Evolutionary conservation across 345 rosid species (phyloP), one percentile per base, ranked within the genome.

Genomic region (Eutrema yunnanense): DNA sequence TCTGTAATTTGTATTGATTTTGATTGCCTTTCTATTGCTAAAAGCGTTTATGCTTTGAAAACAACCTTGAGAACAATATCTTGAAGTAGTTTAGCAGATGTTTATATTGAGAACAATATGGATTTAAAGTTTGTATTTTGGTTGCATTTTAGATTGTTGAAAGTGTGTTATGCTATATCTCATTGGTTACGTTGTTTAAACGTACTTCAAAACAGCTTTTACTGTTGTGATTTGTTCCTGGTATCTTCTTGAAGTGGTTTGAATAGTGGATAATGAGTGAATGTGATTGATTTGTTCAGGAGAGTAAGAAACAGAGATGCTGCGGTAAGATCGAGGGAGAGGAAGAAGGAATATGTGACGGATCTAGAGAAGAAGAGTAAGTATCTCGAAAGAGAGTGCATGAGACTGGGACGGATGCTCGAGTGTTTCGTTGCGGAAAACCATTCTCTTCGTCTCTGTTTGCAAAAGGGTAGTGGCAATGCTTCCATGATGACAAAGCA

Each of bases 291-390:
- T 56, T 73, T 62, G 55, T 48, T 37, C 83, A 94, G 98, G 95
- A 84, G 82, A 69, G 62, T 94, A 82, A 89, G 92, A 66, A 94
- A 94, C 49, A 84, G 92, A 81, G 96, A 94, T 82, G 97, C 96
- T 0, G 96, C 96, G 1, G 79, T 89, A 64, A 79, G 88, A 64
- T 91, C 97, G 0, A 86, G 97, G 81, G 98, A 94, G 81, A 89
- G 97, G 83, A 94, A 86, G 84, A 94, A 94, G 79, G 75, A 59
- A 63, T 81, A 82, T 73, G 84, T 94, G 6, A 83, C 67, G 67
- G 96, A 94, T 82, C 76, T 94, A 34, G 97, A 94, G 85, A 73
- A 79, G 69, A 94, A 91, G 82, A 91, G 89, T 72, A 86, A 78
- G 82, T 91, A 85, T 72, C 65, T 90, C 30, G 98, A 94, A 65